These are phyloP conservation scores for Closterium sp. DNA, from an alignment of 139 green algal species.

Conservation along the genomic window DNA sequence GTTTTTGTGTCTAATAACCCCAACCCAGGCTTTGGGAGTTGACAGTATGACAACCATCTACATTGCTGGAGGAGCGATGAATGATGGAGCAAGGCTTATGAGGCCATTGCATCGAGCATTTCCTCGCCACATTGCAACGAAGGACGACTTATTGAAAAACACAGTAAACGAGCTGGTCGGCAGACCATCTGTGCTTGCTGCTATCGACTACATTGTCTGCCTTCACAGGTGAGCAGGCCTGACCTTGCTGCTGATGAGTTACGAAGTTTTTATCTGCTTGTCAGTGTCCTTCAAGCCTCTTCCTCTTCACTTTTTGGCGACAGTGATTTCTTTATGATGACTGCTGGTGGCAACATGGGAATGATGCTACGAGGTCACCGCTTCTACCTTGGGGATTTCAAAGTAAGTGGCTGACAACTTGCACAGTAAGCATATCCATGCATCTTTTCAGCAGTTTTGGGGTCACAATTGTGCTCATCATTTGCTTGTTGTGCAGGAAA, in stretches of 20 bases:
- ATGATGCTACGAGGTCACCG: slow-evolving; percentile 13
- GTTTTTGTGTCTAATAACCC: neutral
- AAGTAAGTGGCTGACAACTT: too few species aligned
- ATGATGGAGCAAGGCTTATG: neutral
- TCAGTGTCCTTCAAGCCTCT: neutral
- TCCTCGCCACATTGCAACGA: neutral
- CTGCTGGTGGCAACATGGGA: slow-evolving; percentile 13
- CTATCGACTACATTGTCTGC: slow-evolving; percentile 15
- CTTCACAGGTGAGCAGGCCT: neutral
- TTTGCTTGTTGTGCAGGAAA: too few species aligned
- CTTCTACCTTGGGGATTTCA: slow-evolving; percentile 3
- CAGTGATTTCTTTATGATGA: slow-evolving; percentile 12
- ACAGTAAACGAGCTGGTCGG: neutral
- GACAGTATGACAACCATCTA: slow-evolving; percentile 6
- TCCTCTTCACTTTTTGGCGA: neutral
- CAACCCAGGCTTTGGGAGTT: neutral
- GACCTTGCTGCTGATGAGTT: neutral
- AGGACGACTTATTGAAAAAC: neutral
- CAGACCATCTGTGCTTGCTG: neutral
- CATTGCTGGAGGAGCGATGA: slow-evolving; percentile 3
- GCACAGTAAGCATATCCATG: too few species aligned
- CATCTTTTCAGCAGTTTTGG: too few species aligned
- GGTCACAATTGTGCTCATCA: too few species aligned
- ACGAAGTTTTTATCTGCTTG: neutral
- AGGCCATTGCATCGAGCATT: slow-evolving; percentile 5